Base-by-base conservation (phyloP, 192 early-diverging fungal genomes). In the Coemansia sp. region DNA sequence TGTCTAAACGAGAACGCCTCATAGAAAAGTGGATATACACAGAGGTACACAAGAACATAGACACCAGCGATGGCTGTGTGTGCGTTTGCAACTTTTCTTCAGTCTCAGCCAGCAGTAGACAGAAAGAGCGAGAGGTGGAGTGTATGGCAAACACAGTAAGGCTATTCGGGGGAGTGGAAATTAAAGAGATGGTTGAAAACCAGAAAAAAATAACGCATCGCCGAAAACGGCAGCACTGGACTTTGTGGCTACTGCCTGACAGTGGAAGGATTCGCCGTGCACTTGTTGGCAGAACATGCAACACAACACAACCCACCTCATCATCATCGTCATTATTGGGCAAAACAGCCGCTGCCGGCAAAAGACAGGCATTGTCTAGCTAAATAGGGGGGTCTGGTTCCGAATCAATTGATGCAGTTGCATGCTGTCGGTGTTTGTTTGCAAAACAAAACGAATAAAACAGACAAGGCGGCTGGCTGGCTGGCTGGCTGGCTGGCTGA, bases 121-220 rank as follows among this genome's bases (percentile, higher is more conserved):
- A 12, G 7, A 3, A 41, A 59, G 39, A 38, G 9, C 57, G 39
- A 59, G n/a, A 41, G 37, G 57, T 32, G 57, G 57, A 32, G 57
- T 59, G 57, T 10, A 41, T 41, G 57, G 8, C 57, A 40, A 53
- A 53, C 52, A 53, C 52, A 53, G 52, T 53, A 53, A 12, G 39
- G 39, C 19, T 5, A n/a, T n/a, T 7, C 26, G 15, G 56, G 56
- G 37, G 39, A 40, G 39, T 38, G 8, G 57, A 18, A 7, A 39
- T 0, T 12, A 9, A 41, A 41, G 39, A 13, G n/a, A 18, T 59
- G 37, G 57, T 16, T 16, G 39, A 26, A 26, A 40, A 19, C 10
- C 52, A 53, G 39, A 39, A 23, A n/a, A 21, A 39, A 18, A 40
- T 18, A 18, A 23, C 52, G 21, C 47, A 11, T 11, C 47, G 32